Evolutionary conservation across 768 basidiomycete genomes (phyloP).

Genomic region (Serendipita vermifera): DNA sequence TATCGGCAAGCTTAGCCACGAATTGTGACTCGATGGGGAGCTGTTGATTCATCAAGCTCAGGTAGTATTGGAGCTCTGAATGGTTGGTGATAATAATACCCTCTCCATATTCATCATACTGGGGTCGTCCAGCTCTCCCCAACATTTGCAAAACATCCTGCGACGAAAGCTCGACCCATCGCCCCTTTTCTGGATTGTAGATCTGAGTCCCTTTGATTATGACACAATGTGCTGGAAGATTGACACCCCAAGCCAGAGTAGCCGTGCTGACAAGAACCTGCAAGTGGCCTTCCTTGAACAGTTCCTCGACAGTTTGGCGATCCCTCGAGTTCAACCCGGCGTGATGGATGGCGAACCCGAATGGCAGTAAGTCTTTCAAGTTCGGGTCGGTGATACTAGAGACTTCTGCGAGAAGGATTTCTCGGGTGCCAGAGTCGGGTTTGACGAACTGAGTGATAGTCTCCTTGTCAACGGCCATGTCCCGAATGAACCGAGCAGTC

Average conservation of each 20-base stretch:
- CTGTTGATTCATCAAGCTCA: constrained; percentile 91
- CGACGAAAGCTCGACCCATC: constrained; percentile 89
- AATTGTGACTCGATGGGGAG: constrained; percentile 96
- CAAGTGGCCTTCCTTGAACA: constrained; percentile 83
- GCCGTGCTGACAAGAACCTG: constrained; percentile 96
- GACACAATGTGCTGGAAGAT: constrained; percentile 92
- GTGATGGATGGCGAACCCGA: constrained; percentile 96
- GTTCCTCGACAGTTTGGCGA: constrained; percentile 81
- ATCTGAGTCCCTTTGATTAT: constrained; percentile 99
- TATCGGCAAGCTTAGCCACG: constrained; percentile 83
- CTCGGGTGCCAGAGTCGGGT: constrained; percentile 80
- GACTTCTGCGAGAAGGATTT: constrained; percentile 77
- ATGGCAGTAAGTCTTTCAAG: constrained; percentile 80
- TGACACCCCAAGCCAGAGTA: constrained; percentile 98
- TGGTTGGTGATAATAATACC: constrained; percentile 99
- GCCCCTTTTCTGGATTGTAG: constrained; percentile 96
- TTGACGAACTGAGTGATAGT: constrained; percentile 93
- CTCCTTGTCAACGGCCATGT: constrained; percentile 92
- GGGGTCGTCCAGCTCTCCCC: constrained; percentile 91
- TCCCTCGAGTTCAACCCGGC: constrained; percentile 93
- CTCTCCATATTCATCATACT: constrained; percentile 94
- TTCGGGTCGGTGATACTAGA: constrained; percentile 70
- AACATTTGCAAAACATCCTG: constrained; percentile 99
- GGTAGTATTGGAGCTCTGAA: constrained; percentile 90
- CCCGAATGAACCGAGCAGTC: constrained; percentile 86